A percentile compares a stretch with the other conserved stretches of the same genome.
Conservation (phyloP, 2,329 filamentous ascomycete genomes). For the Pleurostoma richardsiae region DNA sequence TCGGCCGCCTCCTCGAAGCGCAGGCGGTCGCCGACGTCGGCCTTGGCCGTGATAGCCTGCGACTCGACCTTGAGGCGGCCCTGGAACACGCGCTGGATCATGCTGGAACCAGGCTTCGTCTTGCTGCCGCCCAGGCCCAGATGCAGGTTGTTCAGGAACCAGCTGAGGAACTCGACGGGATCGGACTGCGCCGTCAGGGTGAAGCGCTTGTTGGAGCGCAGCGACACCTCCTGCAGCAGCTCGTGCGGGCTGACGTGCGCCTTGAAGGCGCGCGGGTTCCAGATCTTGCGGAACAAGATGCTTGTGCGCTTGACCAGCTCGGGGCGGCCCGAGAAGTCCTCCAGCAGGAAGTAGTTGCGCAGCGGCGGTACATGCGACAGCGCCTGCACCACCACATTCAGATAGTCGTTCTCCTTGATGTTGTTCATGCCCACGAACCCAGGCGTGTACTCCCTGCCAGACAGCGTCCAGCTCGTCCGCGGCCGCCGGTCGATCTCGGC, state of each 20-base stretch:
- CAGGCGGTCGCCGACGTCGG: slow-evolving; percentile 79
- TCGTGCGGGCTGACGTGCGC: slow-evolving; percentile 96
- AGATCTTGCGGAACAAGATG: slow-evolving; percentile 91
- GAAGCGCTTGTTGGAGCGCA: slow-evolving; percentile 88
- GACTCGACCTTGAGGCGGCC: slow-evolving; percentile 88
- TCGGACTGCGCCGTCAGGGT: slow-evolving; percentile 88
- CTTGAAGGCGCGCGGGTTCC: slow-evolving; percentile 96
- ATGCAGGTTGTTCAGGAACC: slow-evolving; percentile 96
- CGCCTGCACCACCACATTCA: slow-evolving; percentile 91
- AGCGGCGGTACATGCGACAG: slow-evolving; percentile 85
- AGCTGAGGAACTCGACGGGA: slow-evolving; percentile 92
- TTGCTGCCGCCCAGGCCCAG: slow-evolving; percentile 86
- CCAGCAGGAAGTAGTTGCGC: slow-evolving; percentile 86
- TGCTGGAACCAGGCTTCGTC: slow-evolving; percentile 76
- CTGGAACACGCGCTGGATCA: slow-evolving; percentile 91
- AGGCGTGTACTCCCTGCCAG: slow-evolving; percentile 80
- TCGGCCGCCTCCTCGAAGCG: slow-evolving; percentile 88
- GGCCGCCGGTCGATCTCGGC: slow-evolving; percentile 66
- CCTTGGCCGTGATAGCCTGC: slow-evolving; percentile 87
- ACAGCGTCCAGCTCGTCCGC: slow-evolving; percentile 68
- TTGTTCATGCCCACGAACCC: slow-evolving; percentile 99
- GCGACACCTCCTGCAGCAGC: slow-evolving; percentile 86
- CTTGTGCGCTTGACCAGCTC: slow-evolving; percentile 86
- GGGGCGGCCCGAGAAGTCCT: slow-evolving; percentile 67
- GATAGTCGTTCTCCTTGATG: slow-evolving; percentile 98